Evolutionary conservation across 2,329 filamentous ascomycete genomes (phyloP), one percentile per base, ranked within the genome.

Genomic region (Neurospora sp.): DNA sequence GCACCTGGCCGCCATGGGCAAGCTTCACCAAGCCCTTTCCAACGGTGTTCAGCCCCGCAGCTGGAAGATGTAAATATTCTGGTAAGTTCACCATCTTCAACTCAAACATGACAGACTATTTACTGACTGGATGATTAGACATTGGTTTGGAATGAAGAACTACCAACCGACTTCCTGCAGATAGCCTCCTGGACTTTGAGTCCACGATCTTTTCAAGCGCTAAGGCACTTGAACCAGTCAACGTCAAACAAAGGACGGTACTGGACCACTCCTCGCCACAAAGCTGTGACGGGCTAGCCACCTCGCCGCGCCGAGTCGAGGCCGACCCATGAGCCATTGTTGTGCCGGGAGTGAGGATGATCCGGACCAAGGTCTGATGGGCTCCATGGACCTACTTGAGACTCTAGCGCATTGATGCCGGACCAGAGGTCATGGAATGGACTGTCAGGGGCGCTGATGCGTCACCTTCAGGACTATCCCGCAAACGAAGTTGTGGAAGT

Each of bases 1-100:
- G 66, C 84, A 83, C 72, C 79, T 88, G 57, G 76, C 79, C 68
- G 81, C 82, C 75, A 86, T 88, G 84, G 79, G 81, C 66, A 85
- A 83, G 78, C 84, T 88, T 72, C 81, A 80, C 66, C 77, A 79
- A 73, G 79, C 79, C 72, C 73, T 83, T 46, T 62, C 52, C 28
- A 62, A 36, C 52, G 52, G 52, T 33, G 52, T 62, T 33, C 52
- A 79, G 72, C 77, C 77, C 71, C 78, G 77, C 66, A 79, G 79
- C 15, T 80, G 80, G 74, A 77, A 75, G 74, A 77, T 79, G 75
- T 82, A 77, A 79, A 77, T 77, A 75, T 79, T 52, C 75, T 75
- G 62, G 74, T 77, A 70, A 74, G 76, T 74, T 66, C 33, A 52
- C 57, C 2, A 1, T 33, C 12, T 11, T 6, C 37, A n/a, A 17